phyloP scores from a whole-genome alignment of 345 rosid species.

The Heritiera littoralis region DNA sequence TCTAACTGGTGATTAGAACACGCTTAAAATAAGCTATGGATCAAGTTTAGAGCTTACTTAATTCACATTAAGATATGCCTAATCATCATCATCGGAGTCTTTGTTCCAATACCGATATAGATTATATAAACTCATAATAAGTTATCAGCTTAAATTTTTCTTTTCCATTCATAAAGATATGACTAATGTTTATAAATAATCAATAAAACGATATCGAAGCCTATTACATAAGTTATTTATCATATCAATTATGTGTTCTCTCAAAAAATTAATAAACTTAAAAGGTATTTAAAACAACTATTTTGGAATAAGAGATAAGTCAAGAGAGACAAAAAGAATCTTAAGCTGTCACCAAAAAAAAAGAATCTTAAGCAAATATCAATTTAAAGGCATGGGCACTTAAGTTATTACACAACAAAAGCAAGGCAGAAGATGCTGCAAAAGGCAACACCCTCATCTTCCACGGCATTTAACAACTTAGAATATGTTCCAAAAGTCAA shows the following conservation, averaged over 20 bases:
- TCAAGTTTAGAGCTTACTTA: not conserved
- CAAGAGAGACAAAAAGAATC: not conserved
- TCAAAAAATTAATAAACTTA: too few relatives aligned
- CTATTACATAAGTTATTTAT: too few relatives aligned
- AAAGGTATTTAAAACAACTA: not conserved
- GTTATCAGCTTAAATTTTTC: too few relatives aligned
- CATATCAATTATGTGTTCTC: not conserved
- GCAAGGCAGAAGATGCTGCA: slow-evolving; percentile 14
- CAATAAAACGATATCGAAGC: too few relatives aligned
- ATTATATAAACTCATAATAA: too few relatives aligned
- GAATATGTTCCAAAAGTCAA: not conserved
- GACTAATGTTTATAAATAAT: too few relatives aligned
- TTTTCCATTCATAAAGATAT: too few relatives aligned
- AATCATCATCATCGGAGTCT: too few relatives aligned
- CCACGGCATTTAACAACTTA: not conserved
- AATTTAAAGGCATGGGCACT: not conserved
- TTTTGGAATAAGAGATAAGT: not conserved
- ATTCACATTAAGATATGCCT: too few relatives aligned
- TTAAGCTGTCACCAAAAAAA: not conserved
- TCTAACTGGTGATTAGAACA: too few relatives aligned
- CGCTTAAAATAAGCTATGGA: too few relatives aligned
- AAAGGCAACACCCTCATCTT: not conserved
- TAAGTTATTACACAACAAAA: not conserved
- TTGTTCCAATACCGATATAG: too few relatives aligned
- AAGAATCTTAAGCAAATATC: not conserved